These are phyloP conservation scores for Monascus ruber DNA, from an alignment of 2,329 filamentous ascomycete species.

Conservation along the genomic window DNA sequence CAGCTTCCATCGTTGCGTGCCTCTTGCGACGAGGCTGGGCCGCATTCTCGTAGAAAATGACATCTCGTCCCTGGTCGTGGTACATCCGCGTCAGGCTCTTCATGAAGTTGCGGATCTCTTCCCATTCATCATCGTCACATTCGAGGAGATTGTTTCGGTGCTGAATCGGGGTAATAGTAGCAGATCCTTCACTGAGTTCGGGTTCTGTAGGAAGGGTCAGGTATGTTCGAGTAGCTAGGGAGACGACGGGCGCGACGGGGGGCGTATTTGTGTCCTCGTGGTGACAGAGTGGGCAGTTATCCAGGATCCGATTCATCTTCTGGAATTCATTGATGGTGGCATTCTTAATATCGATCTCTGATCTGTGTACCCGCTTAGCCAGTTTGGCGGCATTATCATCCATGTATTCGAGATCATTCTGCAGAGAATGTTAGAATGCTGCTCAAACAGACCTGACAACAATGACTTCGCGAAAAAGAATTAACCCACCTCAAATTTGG, in stretches of 20 bases:
- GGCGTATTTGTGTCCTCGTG: conserved; percentile 72
- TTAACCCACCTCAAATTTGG: conserved; percentile 57
- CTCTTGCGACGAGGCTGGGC: conserved; percentile 64
- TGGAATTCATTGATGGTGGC: conserved; percentile 80
- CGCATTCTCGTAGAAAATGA: conserved; percentile 97
- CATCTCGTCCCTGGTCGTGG: conserved; percentile 80
- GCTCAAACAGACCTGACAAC: neutral
- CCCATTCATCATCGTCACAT: conserved; percentile 98
- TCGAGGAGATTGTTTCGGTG: conserved; percentile 87
- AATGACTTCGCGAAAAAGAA: neutral
- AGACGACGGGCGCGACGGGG: conserved; percentile 74
- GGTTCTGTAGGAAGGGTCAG: conserved; percentile 83
- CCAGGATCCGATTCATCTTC: conserved; percentile 74
- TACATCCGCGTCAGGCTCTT: conserved; percentile 91
- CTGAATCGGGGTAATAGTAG: conserved; percentile 78
- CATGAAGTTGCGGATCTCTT: conserved; percentile 98
- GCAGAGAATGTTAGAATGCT: conserved; percentile 7
- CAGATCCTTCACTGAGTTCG: conserved; percentile 70
- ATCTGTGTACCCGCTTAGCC: conserved; percentile 76
- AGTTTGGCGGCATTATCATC: conserved; percentile 92
- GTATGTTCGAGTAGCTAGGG: conserved; percentile 74
- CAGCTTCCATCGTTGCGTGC: conserved; percentile 75
- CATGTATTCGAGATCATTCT: conserved; percentile 87
- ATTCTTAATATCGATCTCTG: conserved; percentile 77
- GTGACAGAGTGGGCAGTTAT: conserved; percentile 80